Evolutionary conservation across 176 grass and related monocot species (phyloP).

Genomic region (Oryza punctata): DNA sequence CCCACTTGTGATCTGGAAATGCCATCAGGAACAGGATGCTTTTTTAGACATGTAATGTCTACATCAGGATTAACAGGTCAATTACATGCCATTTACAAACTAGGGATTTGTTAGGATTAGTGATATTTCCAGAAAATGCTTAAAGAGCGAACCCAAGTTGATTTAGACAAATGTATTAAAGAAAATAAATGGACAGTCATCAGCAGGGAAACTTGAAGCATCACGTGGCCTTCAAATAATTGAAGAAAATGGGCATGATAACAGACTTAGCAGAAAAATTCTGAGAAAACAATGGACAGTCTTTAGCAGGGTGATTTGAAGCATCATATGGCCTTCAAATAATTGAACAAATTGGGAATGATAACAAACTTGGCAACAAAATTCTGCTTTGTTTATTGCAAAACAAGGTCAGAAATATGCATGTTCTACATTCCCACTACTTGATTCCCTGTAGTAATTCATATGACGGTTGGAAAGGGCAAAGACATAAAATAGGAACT

Average conservation of each 20-base stretch:
- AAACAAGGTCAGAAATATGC: not conserved
- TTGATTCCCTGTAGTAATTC: constrained; percentile 1
- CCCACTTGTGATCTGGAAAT: not conserved
- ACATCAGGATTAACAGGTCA: not conserved
- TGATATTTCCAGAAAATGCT: not conserved
- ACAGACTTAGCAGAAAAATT: constrained; percentile 9
- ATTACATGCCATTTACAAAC: not conserved
- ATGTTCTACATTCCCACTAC: constrained; percentile 8
- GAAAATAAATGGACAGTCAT: not conserved
- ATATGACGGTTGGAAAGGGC: constrained; percentile 5
- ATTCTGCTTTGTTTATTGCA: constrained; percentile 14
- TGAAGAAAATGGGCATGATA: not conserved
- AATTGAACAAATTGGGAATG: not conserved
- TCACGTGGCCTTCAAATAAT: not conserved
- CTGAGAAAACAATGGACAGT: not conserved
- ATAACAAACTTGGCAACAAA: constrained; percentile 9
- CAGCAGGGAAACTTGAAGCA: not conserved
- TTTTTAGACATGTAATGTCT: not conserved
- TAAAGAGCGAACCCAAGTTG: constrained; percentile 14
- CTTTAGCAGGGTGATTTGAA: not conserved
- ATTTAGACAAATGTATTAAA: constrained; percentile 9
- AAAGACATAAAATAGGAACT: constrained; percentile 29
- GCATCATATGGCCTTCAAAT: not conserved
- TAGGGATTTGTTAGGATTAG: constrained; percentile 9
- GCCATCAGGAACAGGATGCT: not conserved